Percentiles rank a stretch among this genome's conserved stretches.
Conservation (phyloP, 768 basidiomycete species). For the Pulveroboletus sp. region DNA sequence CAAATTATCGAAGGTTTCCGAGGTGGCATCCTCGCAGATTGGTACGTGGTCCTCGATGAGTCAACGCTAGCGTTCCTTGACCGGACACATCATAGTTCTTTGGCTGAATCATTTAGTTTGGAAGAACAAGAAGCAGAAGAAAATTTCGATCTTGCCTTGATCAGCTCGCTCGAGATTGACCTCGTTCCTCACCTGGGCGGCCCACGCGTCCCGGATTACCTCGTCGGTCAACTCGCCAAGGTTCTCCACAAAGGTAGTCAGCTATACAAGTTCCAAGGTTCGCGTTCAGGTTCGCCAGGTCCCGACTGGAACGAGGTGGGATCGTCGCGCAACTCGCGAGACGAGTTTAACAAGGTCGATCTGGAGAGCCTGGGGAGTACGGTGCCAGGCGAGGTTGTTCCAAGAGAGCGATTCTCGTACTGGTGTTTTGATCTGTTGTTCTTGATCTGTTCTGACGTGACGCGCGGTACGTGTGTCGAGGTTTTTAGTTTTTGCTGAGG, state of each 20-base stretch:
- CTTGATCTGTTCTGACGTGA: slow-evolving; percentile 67
- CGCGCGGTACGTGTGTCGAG: slow-evolving; percentile 44
- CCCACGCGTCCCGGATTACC: slow-evolving; percentile 62
- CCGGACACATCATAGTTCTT: slow-evolving; percentile 41
- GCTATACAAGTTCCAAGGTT: slow-evolving; percentile 42
- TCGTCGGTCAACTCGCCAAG: slow-evolving; percentile 66
- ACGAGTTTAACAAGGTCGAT: slow-evolving; percentile 38
- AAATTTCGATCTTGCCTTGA: slow-evolving; percentile 80
- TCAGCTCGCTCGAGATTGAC: slow-evolving; percentile 76
- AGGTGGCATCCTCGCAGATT: slow-evolving; percentile 82
- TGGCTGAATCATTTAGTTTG: slow-evolving; percentile 53
- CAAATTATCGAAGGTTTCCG: slow-evolving; percentile 79
- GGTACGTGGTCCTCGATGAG: slow-evolving; percentile 44
- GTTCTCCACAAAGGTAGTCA: slow-evolving; percentile 72
- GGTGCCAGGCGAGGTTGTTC: slow-evolving; percentile 50
- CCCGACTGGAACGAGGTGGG: slow-evolving; percentile 5
- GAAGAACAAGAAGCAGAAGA: slow-evolving; percentile 76
- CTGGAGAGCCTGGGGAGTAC: slow-evolving; percentile 56
- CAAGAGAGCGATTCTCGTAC: slow-evolving; percentile 84
- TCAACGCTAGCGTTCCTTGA: not conserved
- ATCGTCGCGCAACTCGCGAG: slow-evolving; percentile 13
- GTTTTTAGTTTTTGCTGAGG: too few relatives aligned
- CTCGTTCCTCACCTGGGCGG: slow-evolving; percentile 76
- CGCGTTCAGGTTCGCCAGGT: slow-evolving; percentile 10
- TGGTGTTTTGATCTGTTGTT: slow-evolving; percentile 92